Percentiles rank a stretch among this genome's conserved stretches.
phyloP scores from a whole-genome alignment of 2,329 filamentous ascomycete species.

The Colletotrichum camelliae region DNA sequence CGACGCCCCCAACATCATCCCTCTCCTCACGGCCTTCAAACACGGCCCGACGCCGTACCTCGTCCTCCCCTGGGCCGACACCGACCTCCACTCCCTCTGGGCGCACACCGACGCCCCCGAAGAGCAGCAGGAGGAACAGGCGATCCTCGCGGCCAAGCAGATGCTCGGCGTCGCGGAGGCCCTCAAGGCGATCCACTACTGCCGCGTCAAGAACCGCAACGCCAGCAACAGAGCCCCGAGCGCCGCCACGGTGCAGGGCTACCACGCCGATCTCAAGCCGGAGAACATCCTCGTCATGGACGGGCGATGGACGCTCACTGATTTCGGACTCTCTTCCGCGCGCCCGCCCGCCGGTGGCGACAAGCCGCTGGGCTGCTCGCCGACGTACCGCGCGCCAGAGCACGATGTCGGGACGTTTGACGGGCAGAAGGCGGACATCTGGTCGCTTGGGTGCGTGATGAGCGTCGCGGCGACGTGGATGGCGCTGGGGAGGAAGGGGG shows the following conservation, averaged over 20 bases:
- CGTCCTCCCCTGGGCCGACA: not conserved
- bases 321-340: not conserved
- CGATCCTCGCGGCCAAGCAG: not conserved
- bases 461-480: conserved; percentile 9
- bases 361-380: not conserved
- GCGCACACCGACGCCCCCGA: not conserved
- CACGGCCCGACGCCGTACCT: not conserved
- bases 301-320: not conserved
- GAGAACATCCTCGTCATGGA: not conserved
- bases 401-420: not conserved
- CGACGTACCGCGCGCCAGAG: conserved; percentile 1
- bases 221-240: no score
- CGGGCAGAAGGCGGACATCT: not conserved
- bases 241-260: not conserved
- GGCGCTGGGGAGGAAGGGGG: not conserved
- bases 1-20: not conserved
- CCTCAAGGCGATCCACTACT: not conserved
- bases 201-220: not conserved
- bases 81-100: not conserved
- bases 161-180: conserved; percentile 1
- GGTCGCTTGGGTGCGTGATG: conserved; percentile 1
- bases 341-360: not conserved
- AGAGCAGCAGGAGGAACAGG: not conserved
- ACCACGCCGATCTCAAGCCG: not conserved
- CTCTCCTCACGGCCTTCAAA: not conserved